phyloP scores from a whole-genome alignment of 805 yeast species.

The Yamadazyma takamatsuzukensis region DNA sequence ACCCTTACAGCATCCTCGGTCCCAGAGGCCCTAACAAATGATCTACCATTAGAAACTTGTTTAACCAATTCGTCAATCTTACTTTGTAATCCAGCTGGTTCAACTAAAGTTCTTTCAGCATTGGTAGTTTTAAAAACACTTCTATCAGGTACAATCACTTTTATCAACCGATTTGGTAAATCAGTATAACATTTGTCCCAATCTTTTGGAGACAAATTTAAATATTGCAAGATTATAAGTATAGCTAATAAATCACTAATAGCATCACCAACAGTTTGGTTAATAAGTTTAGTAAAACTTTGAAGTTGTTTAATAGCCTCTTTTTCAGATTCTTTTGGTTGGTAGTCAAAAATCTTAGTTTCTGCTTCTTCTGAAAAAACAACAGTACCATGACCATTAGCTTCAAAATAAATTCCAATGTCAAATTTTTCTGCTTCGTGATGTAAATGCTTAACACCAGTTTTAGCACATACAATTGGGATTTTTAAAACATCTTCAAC shows the following conservation, averaged over 20 bases:
- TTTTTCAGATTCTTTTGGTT: slow-evolving; percentile 41
- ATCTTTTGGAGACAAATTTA: slow-evolving; percentile 54
- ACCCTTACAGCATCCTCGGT: slow-evolving; percentile 97
- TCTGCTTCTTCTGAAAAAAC: slow-evolving; percentile 60
- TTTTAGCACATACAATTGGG: slow-evolving; percentile 86
- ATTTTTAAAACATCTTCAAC: slow-evolving; percentile 56
- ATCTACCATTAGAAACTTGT: slow-evolving; percentile 60
- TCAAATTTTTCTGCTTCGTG: slow-evolving; percentile 85
- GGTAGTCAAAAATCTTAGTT: slow-evolving; percentile 27
- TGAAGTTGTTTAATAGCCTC: slow-evolving; percentile 52
- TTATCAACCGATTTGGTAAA: slow-evolving; percentile 79
- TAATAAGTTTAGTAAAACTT: slow-evolving; percentile 67
- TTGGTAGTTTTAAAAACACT: slow-evolving; percentile 76
- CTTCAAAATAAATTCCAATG: slow-evolving; percentile 94
- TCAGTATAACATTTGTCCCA: slow-evolving; percentile 83
- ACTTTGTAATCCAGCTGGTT: slow-evolving; percentile 75
- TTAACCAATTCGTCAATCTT: slow-evolving; percentile 64
- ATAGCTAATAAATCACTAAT: slow-evolving; percentile 87
- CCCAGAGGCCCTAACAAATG: slow-evolving; percentile 95
- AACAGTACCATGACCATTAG: slow-evolving; percentile 99
- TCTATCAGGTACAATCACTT: slow-evolving; percentile 82
- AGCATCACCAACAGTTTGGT: slow-evolving; percentile 98
- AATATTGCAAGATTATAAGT: slow-evolving; percentile 55
- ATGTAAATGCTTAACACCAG: slow-evolving; percentile 96
- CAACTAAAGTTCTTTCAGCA: slow-evolving; percentile 78